These are phyloP conservation scores for Breynia disticha DNA, from an alignment of 441 rosid species.

Conservation along the genomic window DNA sequence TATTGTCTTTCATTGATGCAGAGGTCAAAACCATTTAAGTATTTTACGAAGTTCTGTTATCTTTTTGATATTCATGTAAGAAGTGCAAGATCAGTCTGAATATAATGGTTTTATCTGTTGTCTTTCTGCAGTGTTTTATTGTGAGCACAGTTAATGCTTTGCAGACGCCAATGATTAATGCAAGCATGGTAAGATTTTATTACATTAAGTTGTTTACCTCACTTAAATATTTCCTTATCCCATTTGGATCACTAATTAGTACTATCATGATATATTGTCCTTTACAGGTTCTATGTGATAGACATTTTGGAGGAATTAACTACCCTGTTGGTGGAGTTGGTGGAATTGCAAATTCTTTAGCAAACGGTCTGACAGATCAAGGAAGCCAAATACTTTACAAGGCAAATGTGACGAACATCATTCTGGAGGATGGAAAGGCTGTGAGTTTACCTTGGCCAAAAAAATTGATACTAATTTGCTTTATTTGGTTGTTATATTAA, in stretches of 20 bases:
- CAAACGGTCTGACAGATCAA: conserved; percentile 64
- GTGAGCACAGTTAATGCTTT: conserved; percentile 85
- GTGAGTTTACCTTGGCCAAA: conserved; percentile 38
- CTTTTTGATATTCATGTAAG: not conserved
- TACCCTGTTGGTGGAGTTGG: conserved; percentile 97
- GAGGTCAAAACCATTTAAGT: conserved; percentile 45
- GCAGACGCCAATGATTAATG: conserved; percentile 95
- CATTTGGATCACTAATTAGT: not conserved
- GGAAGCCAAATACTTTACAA: conserved; percentile 81
- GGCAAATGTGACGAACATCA: conserved; percentile 67
- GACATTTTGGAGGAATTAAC: conserved; percentile 97
- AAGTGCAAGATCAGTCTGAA: not conserved
- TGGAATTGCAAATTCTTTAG: conserved; percentile 76
- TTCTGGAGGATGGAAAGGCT: conserved; percentile 74
- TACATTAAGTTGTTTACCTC: conserved; percentile 5
- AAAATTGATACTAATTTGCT: conserved; percentile 9
- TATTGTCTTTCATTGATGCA: conserved; percentile 87
- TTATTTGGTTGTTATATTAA: conserved; percentile 4
- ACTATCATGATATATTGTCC: conserved; percentile 8
- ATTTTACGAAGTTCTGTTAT: conserved; percentile 6
- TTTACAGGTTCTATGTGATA: conserved; percentile 89
- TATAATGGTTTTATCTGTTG: conserved; percentile 2
- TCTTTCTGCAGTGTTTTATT: conserved; percentile 76
- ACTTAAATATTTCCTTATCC: conserved; percentile 5
- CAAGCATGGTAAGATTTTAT: conserved; percentile 63